Evolutionary conservation across 495 filamentous ascomycete genomes (phyloP).

Genomic region (Penicillium odoratum): DNA sequence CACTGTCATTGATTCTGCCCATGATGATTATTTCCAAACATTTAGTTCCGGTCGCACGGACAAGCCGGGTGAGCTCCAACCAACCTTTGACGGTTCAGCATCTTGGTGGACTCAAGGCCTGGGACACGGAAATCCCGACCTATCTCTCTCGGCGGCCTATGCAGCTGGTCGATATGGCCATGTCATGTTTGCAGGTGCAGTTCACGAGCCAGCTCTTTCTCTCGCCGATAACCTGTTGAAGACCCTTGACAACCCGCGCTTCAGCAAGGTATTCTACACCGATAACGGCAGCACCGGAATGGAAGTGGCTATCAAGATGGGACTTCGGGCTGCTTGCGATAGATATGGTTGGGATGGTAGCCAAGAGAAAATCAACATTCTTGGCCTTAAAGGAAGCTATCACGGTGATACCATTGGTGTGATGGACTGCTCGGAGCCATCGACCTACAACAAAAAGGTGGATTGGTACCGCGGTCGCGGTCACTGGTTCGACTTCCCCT

Average conservation of each 20-base stretch:
- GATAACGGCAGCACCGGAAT: slow-evolving; percentile 79
- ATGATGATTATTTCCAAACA: slow-evolving; percentile 72
- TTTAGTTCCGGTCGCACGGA: slow-evolving; percentile 25
- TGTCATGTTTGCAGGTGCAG: slow-evolving; percentile 75
- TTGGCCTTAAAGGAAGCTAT: slow-evolving; percentile 74
- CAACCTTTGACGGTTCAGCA: slow-evolving; percentile 75
- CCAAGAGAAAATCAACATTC: slow-evolving; percentile 56
- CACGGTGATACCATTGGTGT: slow-evolving; percentile 81
- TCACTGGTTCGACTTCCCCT: slow-evolving; percentile 74
- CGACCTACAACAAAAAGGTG: slow-evolving; percentile 69
- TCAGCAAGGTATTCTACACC: slow-evolving; percentile 70
- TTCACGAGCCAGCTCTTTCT: slow-evolving; percentile 68
- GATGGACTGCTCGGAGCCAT: slow-evolving; percentile 77
- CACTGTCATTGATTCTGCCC: slow-evolving; percentile 70
- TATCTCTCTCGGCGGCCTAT: slow-evolving; percentile 70
- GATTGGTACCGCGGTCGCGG: slow-evolving; percentile 77
- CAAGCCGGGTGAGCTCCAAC: slow-evolving; percentile 38
- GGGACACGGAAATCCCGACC: slow-evolving; percentile 67
- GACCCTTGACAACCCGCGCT: slow-evolving; percentile 57
- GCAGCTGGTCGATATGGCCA: slow-evolving; percentile 82
- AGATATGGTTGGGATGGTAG: slow-evolving; percentile 63
- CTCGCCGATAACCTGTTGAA: slow-evolving; percentile 61
- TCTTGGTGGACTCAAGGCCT: slow-evolving; percentile 89
- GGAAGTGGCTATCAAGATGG: slow-evolving; percentile 83
- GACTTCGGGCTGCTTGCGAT: slow-evolving; percentile 58